Conservation (phyloP, 805 yeast genomes). For the Lipomyces sp. region DNA sequence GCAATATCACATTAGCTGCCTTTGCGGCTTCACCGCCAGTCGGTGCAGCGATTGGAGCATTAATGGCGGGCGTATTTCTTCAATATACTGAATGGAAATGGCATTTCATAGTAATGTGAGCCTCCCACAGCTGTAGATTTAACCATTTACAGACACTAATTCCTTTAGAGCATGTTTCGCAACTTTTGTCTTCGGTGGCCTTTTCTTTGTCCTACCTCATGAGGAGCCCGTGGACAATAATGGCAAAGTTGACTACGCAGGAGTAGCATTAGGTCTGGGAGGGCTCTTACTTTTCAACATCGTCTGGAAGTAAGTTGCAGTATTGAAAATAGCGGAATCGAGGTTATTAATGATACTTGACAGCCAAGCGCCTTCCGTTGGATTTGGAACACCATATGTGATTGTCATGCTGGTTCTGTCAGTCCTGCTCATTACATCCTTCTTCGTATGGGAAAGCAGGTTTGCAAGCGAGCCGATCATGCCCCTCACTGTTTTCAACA, state of each 20-base stretch:
- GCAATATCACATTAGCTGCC: constrained; percentile 2
- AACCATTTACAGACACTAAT: background rate
- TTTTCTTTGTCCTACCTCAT: constrained; percentile 4
- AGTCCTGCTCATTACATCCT: background rate
- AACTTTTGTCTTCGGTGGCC: constrained; percentile 4
- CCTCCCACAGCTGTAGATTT: background rate
- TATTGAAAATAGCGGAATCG: background rate
- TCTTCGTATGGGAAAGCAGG: constrained; percentile 3
- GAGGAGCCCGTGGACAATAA: constrained; percentile 1
- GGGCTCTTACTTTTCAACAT: constrained; percentile 7
- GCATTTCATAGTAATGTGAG: background rate
- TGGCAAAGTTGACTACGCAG: constrained; percentile 3
- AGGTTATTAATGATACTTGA: background rate
- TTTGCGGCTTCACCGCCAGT: constrained; percentile 6
- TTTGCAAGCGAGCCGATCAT: constrained; percentile 3
- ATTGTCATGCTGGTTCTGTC: constrained; percentile 5
- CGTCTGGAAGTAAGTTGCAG: background rate
- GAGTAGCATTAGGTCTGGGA: constrained; percentile 1
- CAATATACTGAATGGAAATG: constrained; percentile 1
- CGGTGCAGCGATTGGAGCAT: background rate
- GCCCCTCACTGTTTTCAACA: background rate
- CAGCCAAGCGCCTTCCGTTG: constrained; percentile 6
- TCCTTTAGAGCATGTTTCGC: constrained; percentile 3
- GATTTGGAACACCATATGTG: constrained; percentile 4
- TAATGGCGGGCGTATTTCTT: constrained; percentile 1